Evolutionary conservation across 495 filamentous ascomycete species (phyloP), one percentile per base, ranked within the genome.

Genomic region (Chaetomidium leptoderma): DNA sequence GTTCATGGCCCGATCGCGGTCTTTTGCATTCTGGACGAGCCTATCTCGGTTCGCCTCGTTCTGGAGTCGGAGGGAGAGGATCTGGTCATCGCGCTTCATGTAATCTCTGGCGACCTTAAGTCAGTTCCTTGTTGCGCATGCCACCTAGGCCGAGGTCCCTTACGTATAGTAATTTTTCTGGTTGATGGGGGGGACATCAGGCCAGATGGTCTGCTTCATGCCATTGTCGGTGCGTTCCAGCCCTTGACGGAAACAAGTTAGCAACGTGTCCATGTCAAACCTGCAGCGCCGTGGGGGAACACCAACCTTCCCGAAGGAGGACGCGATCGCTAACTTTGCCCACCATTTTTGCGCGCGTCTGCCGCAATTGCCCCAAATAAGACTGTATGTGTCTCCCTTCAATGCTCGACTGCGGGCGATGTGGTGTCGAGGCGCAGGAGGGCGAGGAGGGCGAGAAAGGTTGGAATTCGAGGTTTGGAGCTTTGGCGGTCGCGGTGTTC

Each of bases 141-240:
- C 21, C 40, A 27, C 33, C 21, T 14, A 19, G 11, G 17, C 39
- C 21, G 53, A 51, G 21, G 79, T 33, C n/a, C 6, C 90, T 54
- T 80, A 96, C 90, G 93, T 98, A 66, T 98, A 98, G 73, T 98
- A 98, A 72, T 98, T 98, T 74, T 98, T 98, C 68, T 98, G 93
- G 67, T 98, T 98, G 70, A 98, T 98, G 66, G 91, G 86, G 16
- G 80, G 78, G 40, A 96, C 83, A 63, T 91, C 86, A 19, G 93
- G 95, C 93, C 93, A 98, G 72, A 81, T 92, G 24, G 91, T 91
- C 50, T 90, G 82, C 66, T 91, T 91, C 82, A 98, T 91, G 68
- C 92, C 91, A 79, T 98, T 98, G 76, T 98, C 93, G 36, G 95
- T 97, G 62, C 92, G 79, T 72, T 93, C 90, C 43, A 98, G 85